phyloP scores from a whole-genome alignment of 2,329 filamentous ascomycete genomes.

The Ceratocystiopsis minuta region DNA sequence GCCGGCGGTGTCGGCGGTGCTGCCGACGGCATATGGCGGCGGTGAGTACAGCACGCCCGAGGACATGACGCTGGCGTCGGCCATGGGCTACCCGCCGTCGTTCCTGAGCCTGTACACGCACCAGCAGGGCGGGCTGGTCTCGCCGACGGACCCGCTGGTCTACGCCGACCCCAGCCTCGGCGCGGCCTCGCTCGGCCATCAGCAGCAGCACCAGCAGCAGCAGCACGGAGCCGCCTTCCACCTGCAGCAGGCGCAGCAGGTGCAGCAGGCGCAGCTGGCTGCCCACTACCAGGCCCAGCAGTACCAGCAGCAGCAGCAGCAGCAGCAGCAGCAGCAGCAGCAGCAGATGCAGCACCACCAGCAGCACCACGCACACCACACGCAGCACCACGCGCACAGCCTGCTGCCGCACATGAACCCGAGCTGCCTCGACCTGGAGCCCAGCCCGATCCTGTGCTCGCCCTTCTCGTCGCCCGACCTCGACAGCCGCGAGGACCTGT shows the following conservation, averaged over 20 bases:
- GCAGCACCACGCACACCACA: no score
- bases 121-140: no score
- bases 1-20: no score
- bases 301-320: not conserved
- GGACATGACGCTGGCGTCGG: slow-evolving; percentile 21
- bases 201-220: no score
- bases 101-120: not conserved
- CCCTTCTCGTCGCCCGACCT: slow-evolving; percentile 29
- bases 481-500: slow-evolving; percentile 30
- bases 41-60: slow-evolving; percentile 18
- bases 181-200: no score
- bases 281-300: not conserved
- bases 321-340: slow-evolving; percentile 11
- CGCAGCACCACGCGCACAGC: no score
- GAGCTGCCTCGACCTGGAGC: slow-evolving; percentile 28
- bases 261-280: slow-evolving; percentile 11
- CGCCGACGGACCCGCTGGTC: no score
- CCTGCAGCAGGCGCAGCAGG: not conserved
- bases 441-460: slow-evolving; percentile 28
- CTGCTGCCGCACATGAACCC: slow-evolving; percentile 30
- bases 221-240: not conserved
- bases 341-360: no score
- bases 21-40: no score
- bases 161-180: no score
- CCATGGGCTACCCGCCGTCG: no score